Conservation (phyloP, 805 yeast genomes). For the Ogataea trehaloabstinens region DNA sequence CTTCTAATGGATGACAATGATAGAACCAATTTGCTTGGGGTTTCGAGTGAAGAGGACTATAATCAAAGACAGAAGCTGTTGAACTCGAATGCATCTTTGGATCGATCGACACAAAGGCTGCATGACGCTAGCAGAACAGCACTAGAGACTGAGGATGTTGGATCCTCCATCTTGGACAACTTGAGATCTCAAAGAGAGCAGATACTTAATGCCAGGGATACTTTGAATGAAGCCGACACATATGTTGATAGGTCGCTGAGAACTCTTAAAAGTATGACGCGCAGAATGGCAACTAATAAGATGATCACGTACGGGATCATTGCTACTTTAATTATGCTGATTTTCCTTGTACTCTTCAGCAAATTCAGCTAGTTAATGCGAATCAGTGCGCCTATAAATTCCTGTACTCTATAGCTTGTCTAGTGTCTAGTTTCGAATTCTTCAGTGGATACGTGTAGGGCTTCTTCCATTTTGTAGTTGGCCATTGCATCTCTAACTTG, state of each 20-base stretch:
- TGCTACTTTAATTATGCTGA: constrained; percentile 77
- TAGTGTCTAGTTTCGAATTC: constrained; percentile 52
- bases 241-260: constrained; percentile 87
- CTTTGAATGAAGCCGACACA: constrained; percentile 84
- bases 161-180: constrained; percentile 86
- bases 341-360: constrained; percentile 77
- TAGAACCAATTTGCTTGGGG: constrained; percentile 70
- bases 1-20: constrained; percentile 67
- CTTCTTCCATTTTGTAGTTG: constrained; percentile 31
- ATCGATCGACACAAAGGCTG: constrained; percentile 77
- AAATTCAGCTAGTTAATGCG: constrained; percentile 72
- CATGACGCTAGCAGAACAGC: constrained; percentile 89
- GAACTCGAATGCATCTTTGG: constrained; percentile 74
- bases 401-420: too few relatives aligned
- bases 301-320: constrained; percentile 89
- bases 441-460: constrained; percentile 48
- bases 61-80: constrained; percentile 79
- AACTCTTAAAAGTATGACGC: constrained; percentile 86
- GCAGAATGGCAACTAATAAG: constrained; percentile 89
- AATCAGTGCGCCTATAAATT: neutral
- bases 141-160: constrained; percentile 86
- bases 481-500: constrained; percentile 45
- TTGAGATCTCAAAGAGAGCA: constrained; percentile 93
- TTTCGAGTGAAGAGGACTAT: constrained; percentile 41
- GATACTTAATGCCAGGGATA: constrained; percentile 78